These are phyloP conservation scores for Candida tammaniensis DNA, from an alignment of 805 yeast species.

Conservation along the genomic window DNA sequence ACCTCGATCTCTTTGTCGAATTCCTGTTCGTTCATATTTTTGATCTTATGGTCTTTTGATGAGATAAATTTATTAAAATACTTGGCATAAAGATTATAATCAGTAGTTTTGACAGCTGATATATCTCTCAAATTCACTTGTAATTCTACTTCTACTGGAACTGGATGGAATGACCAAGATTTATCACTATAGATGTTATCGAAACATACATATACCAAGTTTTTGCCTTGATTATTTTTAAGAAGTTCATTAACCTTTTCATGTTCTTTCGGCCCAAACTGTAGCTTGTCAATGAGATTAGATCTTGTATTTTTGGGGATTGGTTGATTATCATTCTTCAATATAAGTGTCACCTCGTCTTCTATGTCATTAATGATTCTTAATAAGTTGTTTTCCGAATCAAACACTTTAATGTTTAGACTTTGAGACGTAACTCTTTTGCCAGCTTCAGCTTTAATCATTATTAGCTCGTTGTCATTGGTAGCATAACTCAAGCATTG, in stretches of 20 bases:
- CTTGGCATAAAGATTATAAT: slow-evolving; percentile 34
- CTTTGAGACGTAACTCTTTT: slow-evolving; percentile 29
- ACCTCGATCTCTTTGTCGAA: slow-evolving; percentile 29
- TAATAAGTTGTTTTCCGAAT: slow-evolving; percentile 33
- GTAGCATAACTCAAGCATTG: slow-evolving; percentile 38
- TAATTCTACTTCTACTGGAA: slow-evolving; percentile 29
- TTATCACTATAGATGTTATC: slow-evolving; percentile 41
- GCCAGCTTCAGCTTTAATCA: slow-evolving; percentile 31
- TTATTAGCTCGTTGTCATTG: slow-evolving; percentile 34
- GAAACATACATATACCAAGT: slow-evolving; percentile 37
- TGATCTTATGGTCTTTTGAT: slow-evolving; percentile 11
- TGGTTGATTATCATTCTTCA: slow-evolving; percentile 35
- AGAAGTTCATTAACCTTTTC: slow-evolving; percentile 15
- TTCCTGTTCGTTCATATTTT: slow-evolving; percentile 22
- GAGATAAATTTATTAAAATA: slow-evolving; percentile 25
- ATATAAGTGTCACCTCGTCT: slow-evolving; percentile 30
- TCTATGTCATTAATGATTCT: slow-evolving; percentile 29
- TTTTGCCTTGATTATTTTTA: slow-evolving; percentile 21
- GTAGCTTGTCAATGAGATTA: slow-evolving; percentile 8
- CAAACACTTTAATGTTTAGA: slow-evolving; percentile 36
- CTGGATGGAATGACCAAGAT: slow-evolving; percentile 41
- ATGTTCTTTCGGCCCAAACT: slow-evolving; percentile 7
- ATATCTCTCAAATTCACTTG: slow-evolving; percentile 34
- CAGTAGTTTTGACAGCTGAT: slow-evolving; percentile 30
- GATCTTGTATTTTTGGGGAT: slow-evolving; percentile 6